Evolutionary conservation across 2,329 filamentous ascomycete genomes (phyloP), one percentile per base, ranked within the genome.

Genomic region (Epichloe bromicola): DNA sequence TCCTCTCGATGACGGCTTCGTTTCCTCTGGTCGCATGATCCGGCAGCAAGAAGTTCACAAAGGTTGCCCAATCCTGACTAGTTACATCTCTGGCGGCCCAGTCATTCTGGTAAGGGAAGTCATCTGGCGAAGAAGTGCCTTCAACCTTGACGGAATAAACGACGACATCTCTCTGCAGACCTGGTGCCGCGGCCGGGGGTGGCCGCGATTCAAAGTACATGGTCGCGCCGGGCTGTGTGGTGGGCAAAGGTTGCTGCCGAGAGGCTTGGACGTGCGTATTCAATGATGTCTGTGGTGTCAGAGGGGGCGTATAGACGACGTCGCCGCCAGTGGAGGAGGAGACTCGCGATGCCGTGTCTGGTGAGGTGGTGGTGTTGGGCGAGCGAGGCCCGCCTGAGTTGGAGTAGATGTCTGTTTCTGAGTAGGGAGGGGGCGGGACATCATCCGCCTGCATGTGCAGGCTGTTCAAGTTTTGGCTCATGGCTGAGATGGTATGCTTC

Each of bases 1-100:
- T 79, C 50, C 74, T 68, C 54, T 76, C 71, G 15, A 74, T 61
- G 17, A 78, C 58, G 46, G 67, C 66, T 20, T 72, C 70, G 56
- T 78, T 80, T 17, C 64, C 62, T 15, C 61, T 59, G 1, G 65
- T 62, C 4, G 66, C 63, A 58, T 76, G 70, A 49, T 74, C 64
- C 0, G 79, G 77, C 20, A 81, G 60, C 15, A 82, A 61, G 53
- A 74, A 74, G 57, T 80, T 80, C 44, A 78, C 56, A 61, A 82
- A 82, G 0, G 78, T 80, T 37, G 71, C 69, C 79, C 79, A 82
- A 59, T 82, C 78, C 57, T 76, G 71, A 14, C 63, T 56, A 1
- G 65, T 70, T 12, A 79, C 67, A 49, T 78, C 75, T 39, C 70
- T 70, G 5, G 56, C 56, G 5, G 60, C 63, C 59, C 68, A 69